Conservation (phyloP, 2,329 filamentous ascomycete species). For the Colletotrichum karsti region DNA sequence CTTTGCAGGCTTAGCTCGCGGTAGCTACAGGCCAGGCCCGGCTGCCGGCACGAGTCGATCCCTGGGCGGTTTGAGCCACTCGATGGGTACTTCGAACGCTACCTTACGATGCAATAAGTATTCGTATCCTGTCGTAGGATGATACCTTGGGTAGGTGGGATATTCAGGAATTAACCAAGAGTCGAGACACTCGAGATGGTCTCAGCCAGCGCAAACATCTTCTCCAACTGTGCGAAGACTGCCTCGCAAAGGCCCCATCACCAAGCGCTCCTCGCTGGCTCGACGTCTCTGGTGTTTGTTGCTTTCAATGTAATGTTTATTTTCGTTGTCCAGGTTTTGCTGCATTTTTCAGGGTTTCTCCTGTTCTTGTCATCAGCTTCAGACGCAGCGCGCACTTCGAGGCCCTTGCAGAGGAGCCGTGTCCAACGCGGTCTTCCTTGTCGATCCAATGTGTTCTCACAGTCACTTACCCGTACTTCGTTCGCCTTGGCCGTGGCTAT, state of each 20-base stretch:
- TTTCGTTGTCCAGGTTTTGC: neutral
- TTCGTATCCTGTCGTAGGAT: no score
- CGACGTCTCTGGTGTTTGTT: neutral
- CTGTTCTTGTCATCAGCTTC: neutral
- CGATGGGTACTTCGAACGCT: neutral
- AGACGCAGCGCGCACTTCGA: neutral
- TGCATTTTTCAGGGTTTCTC: neutral
- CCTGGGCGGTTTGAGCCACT: neutral
- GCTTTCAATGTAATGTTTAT: neutral
- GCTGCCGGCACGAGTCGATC: slow-evolving; percentile 10
- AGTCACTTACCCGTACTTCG: no score
- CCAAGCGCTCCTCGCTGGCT: no score
- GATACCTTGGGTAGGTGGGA: no score
- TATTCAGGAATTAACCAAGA: no score
- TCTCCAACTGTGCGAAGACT: neutral
- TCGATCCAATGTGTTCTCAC: neutral
- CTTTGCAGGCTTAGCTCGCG: neutral
- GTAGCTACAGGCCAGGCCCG: neutral
- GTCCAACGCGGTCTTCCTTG: neutral
- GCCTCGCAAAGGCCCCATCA: no score
- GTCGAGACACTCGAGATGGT: neutral
- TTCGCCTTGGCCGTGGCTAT: no score
- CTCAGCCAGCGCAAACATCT: neutral
- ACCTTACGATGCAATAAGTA: no score
- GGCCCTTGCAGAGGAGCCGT: neutral